Percentiles rank a stretch among this genome's conserved stretches.
Conservation (phyloP, 805 yeast genomes). For the Candida michaelii region DNA sequence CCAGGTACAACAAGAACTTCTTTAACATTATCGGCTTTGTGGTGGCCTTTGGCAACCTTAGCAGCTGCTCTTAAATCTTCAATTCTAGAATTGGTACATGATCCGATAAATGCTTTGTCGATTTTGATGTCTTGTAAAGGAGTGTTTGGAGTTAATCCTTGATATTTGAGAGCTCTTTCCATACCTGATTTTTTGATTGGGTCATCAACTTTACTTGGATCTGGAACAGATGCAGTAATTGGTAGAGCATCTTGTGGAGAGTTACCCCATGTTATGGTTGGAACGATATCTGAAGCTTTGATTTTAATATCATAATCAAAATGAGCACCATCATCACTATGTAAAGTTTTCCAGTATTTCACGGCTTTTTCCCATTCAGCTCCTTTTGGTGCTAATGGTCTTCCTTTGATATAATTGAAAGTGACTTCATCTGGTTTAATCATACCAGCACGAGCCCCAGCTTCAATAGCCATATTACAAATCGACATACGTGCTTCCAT, state of each 20-base stretch:
- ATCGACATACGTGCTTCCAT: slow-evolving; percentile 99
- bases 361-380: slow-evolving; percentile 95
- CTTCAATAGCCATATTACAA: slow-evolving; percentile 99
- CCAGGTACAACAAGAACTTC: slow-evolving; percentile 95
- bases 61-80: slow-evolving; percentile 98
- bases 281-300: slow-evolving; percentile 81
- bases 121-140: slow-evolving; percentile 72
- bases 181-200: slow-evolving; percentile 79
- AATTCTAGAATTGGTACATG: slow-evolving; percentile 96
- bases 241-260: slow-evolving; percentile 99
- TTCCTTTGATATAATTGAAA: slow-evolving; percentile 83
- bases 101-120: slow-evolving; percentile 96
- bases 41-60: slow-evolving; percentile 83
- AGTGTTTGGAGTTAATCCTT: slow-evolving; percentile 85
- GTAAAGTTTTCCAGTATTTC: slow-evolving; percentile 83
- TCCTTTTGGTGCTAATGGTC: slow-evolving; percentile 94
- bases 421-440: slow-evolving; percentile 92
- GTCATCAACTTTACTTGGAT: slow-evolving; percentile 71
- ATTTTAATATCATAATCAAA: slow-evolving; percentile 84
- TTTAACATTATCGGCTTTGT: slow-evolving; percentile 77
- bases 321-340: slow-evolving; percentile 85
- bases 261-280: slow-evolving; percentile 99
- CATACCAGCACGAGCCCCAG: slow-evolving; percentile 99
- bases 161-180: slow-evolving; percentile 88
- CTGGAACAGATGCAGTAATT: slow-evolving; percentile 86